Conservation (phyloP, 1,284 basidiomycete genomes). For the Ustanciosporium gigantosporum region DNA sequence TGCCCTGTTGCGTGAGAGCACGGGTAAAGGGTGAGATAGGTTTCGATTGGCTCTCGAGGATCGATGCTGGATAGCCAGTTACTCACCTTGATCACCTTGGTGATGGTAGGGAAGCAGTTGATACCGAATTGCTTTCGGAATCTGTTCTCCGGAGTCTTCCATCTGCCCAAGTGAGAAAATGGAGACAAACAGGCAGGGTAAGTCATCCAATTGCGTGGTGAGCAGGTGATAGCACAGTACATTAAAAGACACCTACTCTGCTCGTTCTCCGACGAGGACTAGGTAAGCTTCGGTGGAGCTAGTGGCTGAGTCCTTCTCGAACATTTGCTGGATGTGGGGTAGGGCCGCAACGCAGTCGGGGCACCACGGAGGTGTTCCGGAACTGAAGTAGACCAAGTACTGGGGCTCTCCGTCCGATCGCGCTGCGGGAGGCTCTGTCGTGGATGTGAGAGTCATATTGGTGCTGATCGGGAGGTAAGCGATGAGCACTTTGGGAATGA, state of each 20-base stretch:
- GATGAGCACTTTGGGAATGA: no score
- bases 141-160: constrained; percentile 34
- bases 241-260: constrained; percentile 22
- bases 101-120: constrained; percentile 38
- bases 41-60: no score
- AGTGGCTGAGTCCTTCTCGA: constrained; percentile 7
- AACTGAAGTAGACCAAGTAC: constrained; percentile 45
- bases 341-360: constrained; percentile 45
- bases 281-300: constrained; percentile 14
- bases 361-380: constrained; percentile 43
- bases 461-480: no score
- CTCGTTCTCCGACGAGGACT: constrained; percentile 33
- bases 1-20: constrained; percentile 14
- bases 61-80: no score
- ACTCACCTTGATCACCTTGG: constrained; percentile 31
- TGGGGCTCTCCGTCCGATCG: constrained; percentile 1
- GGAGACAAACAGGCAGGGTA: no score
- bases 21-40: no score
- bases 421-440: constrained; percentile 3
- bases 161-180: no score
- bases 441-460: constrained; percentile 20
- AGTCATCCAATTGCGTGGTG: not conserved
- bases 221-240: not conserved
- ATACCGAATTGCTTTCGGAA: constrained; percentile 32
- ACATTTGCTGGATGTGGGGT: constrained; percentile 28